Base-by-base conservation (phyloP, 768 basidiomycete genomes). In the Serendipita vermifera region DNA sequence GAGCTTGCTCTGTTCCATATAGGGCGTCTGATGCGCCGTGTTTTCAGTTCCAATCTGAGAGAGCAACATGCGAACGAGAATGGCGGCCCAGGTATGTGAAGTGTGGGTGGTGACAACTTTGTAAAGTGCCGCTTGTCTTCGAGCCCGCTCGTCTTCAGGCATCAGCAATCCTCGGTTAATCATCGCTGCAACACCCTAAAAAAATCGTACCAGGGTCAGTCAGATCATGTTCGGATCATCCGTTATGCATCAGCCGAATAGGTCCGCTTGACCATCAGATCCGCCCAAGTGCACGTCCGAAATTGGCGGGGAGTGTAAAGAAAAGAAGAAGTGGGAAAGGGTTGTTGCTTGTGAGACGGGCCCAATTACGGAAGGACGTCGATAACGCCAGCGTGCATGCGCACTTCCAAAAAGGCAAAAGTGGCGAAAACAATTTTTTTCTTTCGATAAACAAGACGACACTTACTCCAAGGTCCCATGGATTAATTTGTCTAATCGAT, bases 41-140 rank as follows among this genome's bases (percentile, higher is more conserved):
- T 85, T 83, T 67, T 87, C 81, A 33, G 79, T 74, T 31, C 83
- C 81, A 61, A 96, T 77, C 65, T 87, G 85, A 39, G 81, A 79
- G 43, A 97, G 76, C 6, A 97, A 77, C 77, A 89, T 85, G 75
- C 89, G 87, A 61, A 87, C 80, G 48, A 97, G 77, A 14, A 87
- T 81, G 15, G 87, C 82, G 11, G 91, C 92, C 94, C 94, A 98
- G 26, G 86, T 85, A 60, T 90, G 87, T n/a, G 84, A 85, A 0
- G 94, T 97, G 66, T 97, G 92, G 32, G 87, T 90, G 14, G 85
- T 85, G 56, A 96, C 91, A 56, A 85, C 80, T 60, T 84, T 81
- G 73, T 91, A 80, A 41, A 97, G 74, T 58, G 77, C 78, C 15
- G 68, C 76, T 61, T 99, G 94, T 14, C 94, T 75, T 15, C 69